phyloP scores from a whole-genome alignment of 148 eudicot genomes.

The Fagopyrum esculentum region DNA sequence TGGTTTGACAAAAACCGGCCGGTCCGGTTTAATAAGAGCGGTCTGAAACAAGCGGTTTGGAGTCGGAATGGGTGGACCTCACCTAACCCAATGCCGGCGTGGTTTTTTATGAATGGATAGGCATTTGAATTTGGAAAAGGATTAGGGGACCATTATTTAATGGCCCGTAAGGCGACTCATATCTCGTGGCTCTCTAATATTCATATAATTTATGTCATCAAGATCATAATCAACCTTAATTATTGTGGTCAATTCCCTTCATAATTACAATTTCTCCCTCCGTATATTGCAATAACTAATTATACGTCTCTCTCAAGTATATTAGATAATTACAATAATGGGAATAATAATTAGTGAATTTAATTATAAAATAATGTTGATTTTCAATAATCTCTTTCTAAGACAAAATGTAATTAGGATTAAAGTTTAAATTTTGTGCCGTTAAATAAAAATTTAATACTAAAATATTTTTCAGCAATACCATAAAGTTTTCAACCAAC shows the following conservation, averaged over 20 bases:
- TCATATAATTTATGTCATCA: neutral
- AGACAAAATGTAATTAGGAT: no score
- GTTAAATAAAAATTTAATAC: neutral
- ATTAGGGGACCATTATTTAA: neutral
- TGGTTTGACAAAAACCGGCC: neutral
- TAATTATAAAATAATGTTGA: no score
- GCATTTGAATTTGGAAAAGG: neutral
- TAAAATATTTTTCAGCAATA: no score
- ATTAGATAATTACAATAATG: no score
- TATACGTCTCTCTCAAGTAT: no score
- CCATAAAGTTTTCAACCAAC: no score
- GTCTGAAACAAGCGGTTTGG: slow-evolving; percentile 1
- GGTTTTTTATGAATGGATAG: neutral
- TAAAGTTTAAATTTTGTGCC: neutral
- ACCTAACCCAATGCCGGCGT: neutral
- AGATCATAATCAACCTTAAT: neutral
- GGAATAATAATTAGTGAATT: no score
- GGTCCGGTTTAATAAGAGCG: neutral
- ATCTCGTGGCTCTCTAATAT: slow-evolving; percentile 2
- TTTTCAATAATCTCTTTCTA: no score
- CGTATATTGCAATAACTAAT: no score
- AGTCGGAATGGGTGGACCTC: neutral
- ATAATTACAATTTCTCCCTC: neutral
- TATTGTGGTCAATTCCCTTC: neutral
- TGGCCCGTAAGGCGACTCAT: neutral